Conservation (phyloP, 2,329 filamentous ascomycete genomes). For the Colletotrichum horii region DNA sequence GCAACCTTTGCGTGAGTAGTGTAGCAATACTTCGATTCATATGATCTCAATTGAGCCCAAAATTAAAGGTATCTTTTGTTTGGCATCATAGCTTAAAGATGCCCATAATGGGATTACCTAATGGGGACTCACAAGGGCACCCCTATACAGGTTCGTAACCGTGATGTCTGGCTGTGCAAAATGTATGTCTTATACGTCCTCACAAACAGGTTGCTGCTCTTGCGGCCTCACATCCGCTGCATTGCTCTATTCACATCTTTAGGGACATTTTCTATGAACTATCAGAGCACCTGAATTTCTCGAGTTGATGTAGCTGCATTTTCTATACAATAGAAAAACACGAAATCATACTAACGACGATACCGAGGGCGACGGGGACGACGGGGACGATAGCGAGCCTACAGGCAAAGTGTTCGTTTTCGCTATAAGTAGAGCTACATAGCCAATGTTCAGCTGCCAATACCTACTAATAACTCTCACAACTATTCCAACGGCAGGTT, state of each 20-base stretch:
- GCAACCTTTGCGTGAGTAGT: neutral
- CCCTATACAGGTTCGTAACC: accelerated
- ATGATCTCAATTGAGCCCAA: neutral
- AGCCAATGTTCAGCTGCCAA: neutral
- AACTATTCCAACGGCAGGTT: neutral
- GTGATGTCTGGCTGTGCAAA: neutral
- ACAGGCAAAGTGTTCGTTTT: accelerated
- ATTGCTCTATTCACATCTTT: accelerated
- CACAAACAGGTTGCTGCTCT: neutral
- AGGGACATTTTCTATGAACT: neutral
- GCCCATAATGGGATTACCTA: neutral
- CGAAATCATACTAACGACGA: neutral
- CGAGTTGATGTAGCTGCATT: neutral
- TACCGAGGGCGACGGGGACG: no score
- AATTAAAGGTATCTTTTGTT: neutral
- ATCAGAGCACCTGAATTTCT: accelerated
- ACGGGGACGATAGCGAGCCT: no score
- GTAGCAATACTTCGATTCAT: slow-evolving; percentile 4
- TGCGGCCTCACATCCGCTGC: neutral
- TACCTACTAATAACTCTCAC: accelerated
- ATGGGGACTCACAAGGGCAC: neutral
- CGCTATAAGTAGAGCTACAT: neutral
- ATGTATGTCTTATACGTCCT: neutral
- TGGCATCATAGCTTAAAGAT: neutral
- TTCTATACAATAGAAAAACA: neutral